These are phyloP conservation scores for Cryphonectria parasitica DNA, from an alignment of 2,329 filamentous ascomycete species.

Conservation along the genomic window DNA sequence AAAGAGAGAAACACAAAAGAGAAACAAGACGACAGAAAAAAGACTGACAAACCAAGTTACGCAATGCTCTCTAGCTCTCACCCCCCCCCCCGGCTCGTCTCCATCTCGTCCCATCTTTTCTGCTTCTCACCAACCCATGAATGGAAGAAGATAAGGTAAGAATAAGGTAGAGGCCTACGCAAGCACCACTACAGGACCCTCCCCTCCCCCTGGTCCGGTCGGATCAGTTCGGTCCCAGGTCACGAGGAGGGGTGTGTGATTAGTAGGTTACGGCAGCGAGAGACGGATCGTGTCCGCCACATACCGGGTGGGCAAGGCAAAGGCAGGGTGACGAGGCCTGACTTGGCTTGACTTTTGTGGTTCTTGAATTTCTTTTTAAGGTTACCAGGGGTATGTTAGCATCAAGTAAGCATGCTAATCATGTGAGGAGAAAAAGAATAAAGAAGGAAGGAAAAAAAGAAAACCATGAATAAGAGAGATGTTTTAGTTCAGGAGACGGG, in stretches of 20 bases:
- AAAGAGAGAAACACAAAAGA: background rate
- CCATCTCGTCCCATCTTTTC: background rate
- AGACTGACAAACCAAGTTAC: background rate
- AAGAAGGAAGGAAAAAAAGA: background rate
- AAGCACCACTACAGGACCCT: background rate
- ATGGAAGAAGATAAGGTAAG: background rate
- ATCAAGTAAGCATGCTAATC: background rate
- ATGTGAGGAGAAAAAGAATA: background rate
- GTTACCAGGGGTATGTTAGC: background rate
- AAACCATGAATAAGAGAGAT: background rate
- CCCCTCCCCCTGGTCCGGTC: no score
- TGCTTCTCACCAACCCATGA: background rate
- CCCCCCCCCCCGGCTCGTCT: background rate
- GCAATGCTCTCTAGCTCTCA: background rate
- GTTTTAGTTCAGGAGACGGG: background rate
- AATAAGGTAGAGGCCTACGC: conserved; percentile 3
- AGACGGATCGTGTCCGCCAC: background rate
- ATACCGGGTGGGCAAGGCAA: background rate
- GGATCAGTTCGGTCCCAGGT: background rate
- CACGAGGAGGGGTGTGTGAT: background rate
- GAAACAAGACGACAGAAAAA: background rate
- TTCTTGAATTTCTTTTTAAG: background rate
- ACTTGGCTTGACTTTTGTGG: background rate
- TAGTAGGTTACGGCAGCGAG: background rate
- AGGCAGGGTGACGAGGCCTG: background rate